These are phyloP conservation scores for Daldinia loculata DNA, from an alignment of 495 filamentous ascomycete genomes.

Conservation along the genomic window DNA sequence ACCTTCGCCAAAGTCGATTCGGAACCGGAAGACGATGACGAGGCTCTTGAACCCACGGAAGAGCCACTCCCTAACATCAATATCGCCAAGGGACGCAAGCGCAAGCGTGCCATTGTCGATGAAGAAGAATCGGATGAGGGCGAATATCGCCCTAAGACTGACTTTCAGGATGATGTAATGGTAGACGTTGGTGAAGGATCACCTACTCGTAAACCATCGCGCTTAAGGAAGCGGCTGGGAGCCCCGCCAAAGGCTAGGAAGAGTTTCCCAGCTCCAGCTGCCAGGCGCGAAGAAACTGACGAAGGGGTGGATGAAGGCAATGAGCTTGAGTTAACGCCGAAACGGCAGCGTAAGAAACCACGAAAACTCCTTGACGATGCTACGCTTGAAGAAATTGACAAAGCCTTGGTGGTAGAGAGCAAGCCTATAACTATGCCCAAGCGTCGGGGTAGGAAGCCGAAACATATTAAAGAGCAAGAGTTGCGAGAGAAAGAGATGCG, in stretches of 20 bases:
- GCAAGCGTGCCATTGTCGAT: conserved; percentile 28
- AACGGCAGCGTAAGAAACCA: conserved; percentile 34
- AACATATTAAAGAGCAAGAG: conserved; percentile 31
- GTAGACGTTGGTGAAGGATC: conserved; percentile 19
- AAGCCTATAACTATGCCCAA: conserved; percentile 32
- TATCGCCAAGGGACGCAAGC: conserved; percentile 32
- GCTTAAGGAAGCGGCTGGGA: conserved; percentile 37
- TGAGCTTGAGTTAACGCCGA: conserved; percentile 22
- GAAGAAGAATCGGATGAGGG: conserved; percentile 35
- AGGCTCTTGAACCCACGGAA: conserved; percentile 34
- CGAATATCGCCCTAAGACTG: conserved; percentile 37
- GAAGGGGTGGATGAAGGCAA: conserved; percentile 17
- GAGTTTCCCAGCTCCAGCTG: conserved; percentile 14
- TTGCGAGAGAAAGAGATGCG: neutral
- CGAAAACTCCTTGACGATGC: conserved; percentile 33
- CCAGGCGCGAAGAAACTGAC: conserved; percentile 9
- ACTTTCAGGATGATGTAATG: conserved; percentile 40
- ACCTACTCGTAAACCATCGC: conserved; percentile 19
- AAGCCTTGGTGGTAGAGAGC: conserved; percentile 17
- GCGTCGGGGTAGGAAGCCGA: conserved; percentile 40
- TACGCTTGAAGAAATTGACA: conserved; percentile 27
- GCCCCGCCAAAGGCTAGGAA: conserved; percentile 28
- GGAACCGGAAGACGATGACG: conserved; percentile 40
- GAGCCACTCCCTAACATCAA: conserved; percentile 34
- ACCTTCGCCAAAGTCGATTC: conserved; percentile 39